These are phyloP conservation scores for Leccinum ponderosum DNA, from an alignment of 1,284 basidiomycete species.

Conservation along the genomic window DNA sequence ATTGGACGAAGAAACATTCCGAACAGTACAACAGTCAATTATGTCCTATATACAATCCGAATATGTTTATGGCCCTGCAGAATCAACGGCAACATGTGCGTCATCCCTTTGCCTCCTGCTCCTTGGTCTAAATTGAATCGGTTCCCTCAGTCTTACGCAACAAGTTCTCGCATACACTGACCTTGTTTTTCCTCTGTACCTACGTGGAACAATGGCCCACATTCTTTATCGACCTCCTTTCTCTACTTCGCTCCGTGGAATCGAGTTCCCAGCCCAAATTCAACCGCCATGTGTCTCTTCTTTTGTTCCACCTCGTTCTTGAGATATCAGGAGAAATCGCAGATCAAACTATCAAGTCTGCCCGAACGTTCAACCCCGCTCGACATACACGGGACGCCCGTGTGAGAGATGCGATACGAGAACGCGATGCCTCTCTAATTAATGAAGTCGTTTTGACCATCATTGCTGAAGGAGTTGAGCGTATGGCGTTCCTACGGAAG, in stretches of 20 bases:
- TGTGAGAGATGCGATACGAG: constrained; percentile 88
- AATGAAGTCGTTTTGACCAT: constrained; percentile 88
- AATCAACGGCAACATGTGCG: constrained; percentile 74
- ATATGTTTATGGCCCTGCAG: constrained; percentile 75
- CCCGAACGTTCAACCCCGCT: constrained; percentile 66
- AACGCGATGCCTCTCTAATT: constrained; percentile 84
- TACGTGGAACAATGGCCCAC: constrained; percentile 84
- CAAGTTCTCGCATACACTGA: constrained; percentile 97
- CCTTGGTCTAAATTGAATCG: constrained; percentile 8
- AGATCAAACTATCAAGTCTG: constrained; percentile 87
- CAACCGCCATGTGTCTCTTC: constrained; percentile 80
- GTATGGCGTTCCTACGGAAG: constrained; percentile 56
- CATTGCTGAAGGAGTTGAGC: constrained; percentile 73
- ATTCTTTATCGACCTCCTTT: constrained; percentile 80
- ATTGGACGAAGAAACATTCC: constrained; percentile 68
- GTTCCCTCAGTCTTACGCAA: constrained; percentile 77
- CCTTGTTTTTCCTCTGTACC: constrained; percentile 90
- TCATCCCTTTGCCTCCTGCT: constrained; percentile 14
- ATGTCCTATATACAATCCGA: constrained; percentile 78
- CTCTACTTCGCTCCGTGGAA: constrained; percentile 65
- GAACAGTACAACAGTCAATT: constrained; percentile 66
- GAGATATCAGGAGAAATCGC: constrained; percentile 93
- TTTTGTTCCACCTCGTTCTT: constrained; percentile 85
- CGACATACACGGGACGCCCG: constrained; percentile 80
- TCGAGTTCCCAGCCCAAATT: constrained; percentile 56